phyloP scores from a whole-genome alignment of 345 rosid species.

The Rhizophora mangle region DNA sequence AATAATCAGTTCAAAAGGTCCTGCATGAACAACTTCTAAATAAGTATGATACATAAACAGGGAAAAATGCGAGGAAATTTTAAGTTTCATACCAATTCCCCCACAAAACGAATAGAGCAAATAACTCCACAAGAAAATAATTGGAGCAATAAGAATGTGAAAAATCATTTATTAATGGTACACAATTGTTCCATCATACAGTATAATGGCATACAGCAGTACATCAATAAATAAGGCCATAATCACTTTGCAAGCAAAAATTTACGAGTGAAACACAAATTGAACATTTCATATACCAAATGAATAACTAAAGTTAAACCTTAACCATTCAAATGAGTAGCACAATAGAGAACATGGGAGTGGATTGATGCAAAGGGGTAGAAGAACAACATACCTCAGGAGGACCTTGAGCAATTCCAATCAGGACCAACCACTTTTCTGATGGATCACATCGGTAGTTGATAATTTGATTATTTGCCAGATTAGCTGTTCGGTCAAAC shows the following conservation, averaged over 20 bases:
- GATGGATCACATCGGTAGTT: conserved; percentile 91
- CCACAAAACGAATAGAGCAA: neutral
- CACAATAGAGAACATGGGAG: neutral
- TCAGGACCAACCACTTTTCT: conserved; percentile 95
- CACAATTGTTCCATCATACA: neutral
- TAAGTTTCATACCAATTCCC: neutral
- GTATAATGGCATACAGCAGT: neutral
- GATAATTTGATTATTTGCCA: conserved; percentile 90
- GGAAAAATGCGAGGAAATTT: neutral
- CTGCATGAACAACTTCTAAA: neutral
- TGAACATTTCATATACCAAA: neutral
- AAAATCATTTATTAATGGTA: too few species aligned
- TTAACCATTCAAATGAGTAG: neutral
- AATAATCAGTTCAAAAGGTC: neutral
- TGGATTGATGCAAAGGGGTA: neutral
- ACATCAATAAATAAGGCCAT: too few species aligned
- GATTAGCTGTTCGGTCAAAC: conserved; percentile 95
- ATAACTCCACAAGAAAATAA: neutral
- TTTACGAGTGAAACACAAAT: neutral
- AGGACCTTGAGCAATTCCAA: conserved; percentile 98
- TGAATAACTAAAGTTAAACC: neutral
- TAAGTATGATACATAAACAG: neutral
- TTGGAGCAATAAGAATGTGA: neutral
- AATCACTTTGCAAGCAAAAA: neutral
- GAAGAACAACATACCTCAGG: conserved; percentile 62